These are phyloP conservation scores for Starmerella sp. DNA, from an alignment of 805 yeast genomes.

Conservation along the genomic window DNA sequence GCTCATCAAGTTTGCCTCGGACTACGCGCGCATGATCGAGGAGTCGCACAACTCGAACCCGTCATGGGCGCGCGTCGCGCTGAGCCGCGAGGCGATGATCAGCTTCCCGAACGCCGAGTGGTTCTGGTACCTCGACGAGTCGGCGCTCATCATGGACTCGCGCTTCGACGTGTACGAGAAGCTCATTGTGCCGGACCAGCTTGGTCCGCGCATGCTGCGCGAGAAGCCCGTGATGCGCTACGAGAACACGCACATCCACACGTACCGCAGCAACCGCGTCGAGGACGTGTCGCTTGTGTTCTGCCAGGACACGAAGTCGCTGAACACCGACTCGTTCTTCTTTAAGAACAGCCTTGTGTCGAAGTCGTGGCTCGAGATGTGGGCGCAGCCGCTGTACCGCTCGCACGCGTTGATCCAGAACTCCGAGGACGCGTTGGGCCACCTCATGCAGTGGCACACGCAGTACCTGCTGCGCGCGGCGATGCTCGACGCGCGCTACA, in stretches of 20 bases:
- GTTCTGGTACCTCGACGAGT: conserved; percentile 73
- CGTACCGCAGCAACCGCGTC: conserved; percentile 51
- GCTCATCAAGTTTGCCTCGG: conserved; percentile 76
- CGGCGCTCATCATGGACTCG: conserved; percentile 64
- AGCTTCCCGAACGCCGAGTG: conserved; percentile 87
- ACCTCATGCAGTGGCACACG: conserved; percentile 92
- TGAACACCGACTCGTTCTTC: conserved; percentile 64
- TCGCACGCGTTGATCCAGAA: conserved; percentile 50
- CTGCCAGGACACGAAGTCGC: conserved; percentile 54
- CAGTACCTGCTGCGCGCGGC: conserved; percentile 60
- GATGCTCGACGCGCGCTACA: conserved; percentile 52
- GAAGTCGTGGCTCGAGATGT: conserved; percentile 60
- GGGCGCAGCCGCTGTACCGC: conserved; percentile 64
- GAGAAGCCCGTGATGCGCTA: conserved; percentile 57
- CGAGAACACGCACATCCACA: conserved; percentile 31
- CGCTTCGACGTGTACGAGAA: conserved; percentile 49
- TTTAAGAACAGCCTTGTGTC: conserved; percentile 49
- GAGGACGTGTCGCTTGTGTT: conserved; percentile 47
- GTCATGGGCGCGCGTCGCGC: conserved; percentile 53
- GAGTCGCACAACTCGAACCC: conserved; percentile 19
- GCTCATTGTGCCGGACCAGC: conserved; percentile 46
- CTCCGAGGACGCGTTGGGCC: conserved; percentile 53
- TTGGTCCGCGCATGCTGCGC: conserved; percentile 52
- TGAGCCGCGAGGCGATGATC: conserved; percentile 78
- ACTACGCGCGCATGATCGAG: conserved; percentile 37